These are phyloP conservation scores for Ophiosphaerella narmari DNA, from an alignment of 2,329 filamentous ascomycete genomes.

Conservation along the genomic window DNA sequence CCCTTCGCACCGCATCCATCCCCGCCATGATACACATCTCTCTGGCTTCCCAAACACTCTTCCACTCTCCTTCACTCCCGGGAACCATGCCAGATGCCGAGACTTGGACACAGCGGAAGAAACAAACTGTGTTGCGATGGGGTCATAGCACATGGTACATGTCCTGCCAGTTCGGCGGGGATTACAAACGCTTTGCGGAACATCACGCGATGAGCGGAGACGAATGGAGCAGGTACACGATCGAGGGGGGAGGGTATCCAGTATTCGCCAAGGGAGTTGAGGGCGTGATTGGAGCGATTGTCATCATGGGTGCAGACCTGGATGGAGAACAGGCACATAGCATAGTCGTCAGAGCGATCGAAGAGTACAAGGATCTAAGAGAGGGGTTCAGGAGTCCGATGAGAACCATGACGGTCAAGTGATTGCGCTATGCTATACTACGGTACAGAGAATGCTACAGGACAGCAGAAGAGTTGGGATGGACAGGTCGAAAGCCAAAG, in stretches of 20 bases:
- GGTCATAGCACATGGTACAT: slow-evolving; percentile 73
- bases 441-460: slow-evolving; percentile 14
- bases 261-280: slow-evolving; percentile 74
- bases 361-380: slow-evolving; percentile 53
- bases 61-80: slow-evolving; percentile 69
- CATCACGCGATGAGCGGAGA: slow-evolving; percentile 65
- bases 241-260: slow-evolving; percentile 78
- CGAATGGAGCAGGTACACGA: slow-evolving; percentile 66
- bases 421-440: slow-evolving; percentile 20
- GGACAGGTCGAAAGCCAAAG: slow-evolving; percentile 36
- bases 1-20: slow-evolving; percentile 59
- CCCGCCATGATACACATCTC: slow-evolving; percentile 68
- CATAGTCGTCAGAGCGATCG: slow-evolving; percentile 72
- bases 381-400: slow-evolving; percentile 42
- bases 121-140: slow-evolving; percentile 72
- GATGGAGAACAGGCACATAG: slow-evolving; percentile 79
- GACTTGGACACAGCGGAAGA: slow-evolving; percentile 66
- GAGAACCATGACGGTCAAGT: slow-evolving; percentile 41
- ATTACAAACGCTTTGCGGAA: slow-evolving; percentile 67
- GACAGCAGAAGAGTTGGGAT: slow-evolving; percentile 17
- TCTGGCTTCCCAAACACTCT: slow-evolving; percentile 67
- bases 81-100: slow-evolving; percentile 75
- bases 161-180: slow-evolving; percentile 69
- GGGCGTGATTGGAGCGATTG: slow-evolving; percentile 73
- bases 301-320: slow-evolving; percentile 68